These are phyloP conservation scores for Tricharina praecox DNA, from an alignment of 495 filamentous ascomycete species.

Conservation along the genomic window DNA sequence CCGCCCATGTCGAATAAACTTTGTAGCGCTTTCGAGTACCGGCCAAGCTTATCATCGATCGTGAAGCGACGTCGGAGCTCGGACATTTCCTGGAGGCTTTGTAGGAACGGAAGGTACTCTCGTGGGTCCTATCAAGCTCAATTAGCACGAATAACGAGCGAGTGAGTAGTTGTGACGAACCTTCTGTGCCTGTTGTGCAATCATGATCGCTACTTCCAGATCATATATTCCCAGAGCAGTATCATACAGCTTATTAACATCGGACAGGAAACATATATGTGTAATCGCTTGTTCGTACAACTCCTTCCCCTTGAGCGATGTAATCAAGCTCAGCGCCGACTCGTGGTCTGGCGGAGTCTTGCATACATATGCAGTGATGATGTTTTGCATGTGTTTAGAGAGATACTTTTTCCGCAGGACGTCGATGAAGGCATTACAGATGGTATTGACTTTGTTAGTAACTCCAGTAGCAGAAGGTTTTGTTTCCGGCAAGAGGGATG, in stretches of 20 bases:
- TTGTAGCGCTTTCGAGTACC: conserved; percentile 55
- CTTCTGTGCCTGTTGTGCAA: conserved; percentile 91
- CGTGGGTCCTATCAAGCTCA: conserved; percentile 46
- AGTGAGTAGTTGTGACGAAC: conserved; percentile 23
- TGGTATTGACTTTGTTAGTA: conserved; percentile 55
- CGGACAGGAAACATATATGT: conserved; percentile 91
- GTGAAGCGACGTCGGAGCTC: conserved; percentile 53
- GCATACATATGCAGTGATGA: conserved; percentile 87
- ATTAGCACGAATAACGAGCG: background rate
- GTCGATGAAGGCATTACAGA: conserved; percentile 72
- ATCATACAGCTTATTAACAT: conserved; percentile 85
- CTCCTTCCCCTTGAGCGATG: conserved; percentile 39
- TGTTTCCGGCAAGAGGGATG: conserved; percentile 7
- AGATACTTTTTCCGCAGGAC: conserved; percentile 41
- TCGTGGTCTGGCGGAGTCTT: conserved; percentile 81
- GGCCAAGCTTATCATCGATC: conserved; percentile 73
- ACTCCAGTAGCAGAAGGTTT: conserved; percentile 22
- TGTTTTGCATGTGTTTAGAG: conserved; percentile 66
- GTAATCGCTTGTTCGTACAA: conserved; percentile 58
- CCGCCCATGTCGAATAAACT: conserved; percentile 49
- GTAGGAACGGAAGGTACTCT: conserved; percentile 89
- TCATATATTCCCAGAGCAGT: conserved; percentile 80
- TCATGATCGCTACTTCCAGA: conserved; percentile 70
- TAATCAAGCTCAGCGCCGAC: conserved; percentile 62
- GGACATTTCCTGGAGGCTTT: conserved; percentile 59